Base-by-base conservation (phyloP, 768 basidiomycete genomes). In the Suillus ampliporus region DNA sequence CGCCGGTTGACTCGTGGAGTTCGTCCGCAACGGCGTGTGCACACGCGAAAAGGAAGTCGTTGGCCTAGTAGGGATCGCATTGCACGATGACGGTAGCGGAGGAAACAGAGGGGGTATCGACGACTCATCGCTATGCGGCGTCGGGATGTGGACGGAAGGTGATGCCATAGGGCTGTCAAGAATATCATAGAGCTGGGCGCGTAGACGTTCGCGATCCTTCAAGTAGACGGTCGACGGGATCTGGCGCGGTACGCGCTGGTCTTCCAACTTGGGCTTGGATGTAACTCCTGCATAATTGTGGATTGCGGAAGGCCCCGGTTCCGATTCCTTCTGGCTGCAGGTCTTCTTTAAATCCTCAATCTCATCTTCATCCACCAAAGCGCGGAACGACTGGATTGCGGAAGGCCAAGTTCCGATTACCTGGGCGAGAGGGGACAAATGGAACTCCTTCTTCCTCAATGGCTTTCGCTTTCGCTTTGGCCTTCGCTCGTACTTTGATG, bases 91-190 rank as follows among this genome's bases (percentile, higher is more conserved):
- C 58, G 66, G 31, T 4, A 38, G 54, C 11, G 73, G 63, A 35
- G 69, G 69, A 40, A 67, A 63, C 26, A 72, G 65, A 15, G 64
- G 47, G 2, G 74, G 66, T 40, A 73, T 68, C 4, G 71, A 67
- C n/a, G 73, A 44, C 15, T 71, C 74, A 47, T 68, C 70, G 38
- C 75, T 76, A 43, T 62, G 67, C 50, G 62, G 66, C 71, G 79
- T 75, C 66, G 69, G 81, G 37, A 83, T 75, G 67, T 72, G 81
- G 44, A 83, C 76, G 5, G 85, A 82, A 5, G 85, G 76, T 5
- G 83, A 74, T 23, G 77, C 68, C 48, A 72, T 66, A 19, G 80
- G 72, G 58, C 82, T 81, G 52, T 76, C 78, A 14, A 87, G 78
- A 11, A 87, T 73, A 62, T 84, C 82, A 35, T 82, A 75, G 9